Evolutionary conservation across 306 rosid species (phyloP), one percentile per base, ranked within the genome.

Genomic region (Ormosia emarginata): DNA sequence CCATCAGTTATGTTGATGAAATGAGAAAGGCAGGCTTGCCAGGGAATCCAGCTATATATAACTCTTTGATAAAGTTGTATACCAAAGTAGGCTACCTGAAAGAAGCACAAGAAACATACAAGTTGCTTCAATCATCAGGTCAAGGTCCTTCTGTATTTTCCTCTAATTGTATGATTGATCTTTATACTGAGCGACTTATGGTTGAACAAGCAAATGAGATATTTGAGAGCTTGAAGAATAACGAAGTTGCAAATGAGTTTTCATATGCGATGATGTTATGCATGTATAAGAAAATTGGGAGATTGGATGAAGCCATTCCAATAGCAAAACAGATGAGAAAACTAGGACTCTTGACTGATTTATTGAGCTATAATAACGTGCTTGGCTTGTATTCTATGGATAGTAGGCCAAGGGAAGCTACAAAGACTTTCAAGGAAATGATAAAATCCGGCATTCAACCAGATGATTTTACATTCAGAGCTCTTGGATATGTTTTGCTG

Each of bases 111-210:
- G 92, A 91, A 82, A 89, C 89, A 52, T 92, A 88, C 87, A 81
- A 85, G 64, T 83, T 90, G 87, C 86, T 92, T 50, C 89, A 71
- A 65, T 65, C 76, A 36, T 88, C 86, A 56, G 81, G 88, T 39
- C 91, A 88, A 70, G 91, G 90, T 75, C 89, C 91, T 66, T 9
- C 90, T 5, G 17, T 86, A 71, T 92, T 89, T 83, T 90, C 98
- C 68, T 94, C 98, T 12, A 94, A 94, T 73, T 92, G 97, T 86
- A 92, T 94, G 95, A 89, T 92, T 80, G 95, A 92, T 79, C 95
- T 94, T 71, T 94, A 90, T 79, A 90, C 94, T 7, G 87, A 89
- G 55, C 90, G 77, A 41, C 86, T 88, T 29, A 89, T 90, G 98
- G 92, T 88, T 58, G 78, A 88, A 69, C 86, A 92, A 78, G 94